Evolutionary conservation across 768 basidiomycete species (phyloP).

Genomic region (Calocybe cyanea): DNA sequence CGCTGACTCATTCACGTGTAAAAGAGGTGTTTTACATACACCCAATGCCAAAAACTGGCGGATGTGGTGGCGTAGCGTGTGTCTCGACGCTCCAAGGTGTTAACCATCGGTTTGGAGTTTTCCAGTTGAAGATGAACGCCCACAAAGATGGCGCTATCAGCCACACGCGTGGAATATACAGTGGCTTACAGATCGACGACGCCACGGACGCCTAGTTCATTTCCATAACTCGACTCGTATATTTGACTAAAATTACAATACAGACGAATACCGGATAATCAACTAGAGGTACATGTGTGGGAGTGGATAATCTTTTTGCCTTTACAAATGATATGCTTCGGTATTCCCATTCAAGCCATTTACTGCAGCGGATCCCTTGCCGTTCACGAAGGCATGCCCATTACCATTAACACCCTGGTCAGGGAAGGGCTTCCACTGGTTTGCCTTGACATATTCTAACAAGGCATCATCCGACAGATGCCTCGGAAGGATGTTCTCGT

Average conservation of each 20-base stretch:
- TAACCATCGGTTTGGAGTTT: conserved; percentile 84
- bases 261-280: too few species aligned
- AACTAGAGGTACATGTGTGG: too few species aligned
- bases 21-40: conserved; percentile 76
- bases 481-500: conserved; percentile 43
- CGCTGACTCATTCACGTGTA: conserved; percentile 90
- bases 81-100: conserved; percentile 80
- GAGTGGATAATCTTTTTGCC: neutral
- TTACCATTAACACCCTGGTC: conserved; percentile 15
- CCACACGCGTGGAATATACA: neutral
- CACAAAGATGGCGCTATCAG: conserved; percentile 5
- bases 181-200: conserved; percentile 24
- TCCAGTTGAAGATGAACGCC: conserved; percentile 49
- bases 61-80: conserved; percentile 74
- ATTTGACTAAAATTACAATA: too few species aligned
- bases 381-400: too few species aligned
- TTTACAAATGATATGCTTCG: neutral
- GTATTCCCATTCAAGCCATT: conserved; percentile 3
- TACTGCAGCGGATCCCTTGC: neutral
- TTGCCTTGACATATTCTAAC: conserved; percentile 45
- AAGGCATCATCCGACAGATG: conserved; percentile 44
- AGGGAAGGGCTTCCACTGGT: conserved; percentile 51
- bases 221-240: too few species aligned
- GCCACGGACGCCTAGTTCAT: conserved; percentile 34
- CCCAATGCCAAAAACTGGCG: conserved; percentile 77